Evolutionary conservation across 805 yeast genomes (phyloP).

Genomic region (Teunomyces funiuensis): DNA sequence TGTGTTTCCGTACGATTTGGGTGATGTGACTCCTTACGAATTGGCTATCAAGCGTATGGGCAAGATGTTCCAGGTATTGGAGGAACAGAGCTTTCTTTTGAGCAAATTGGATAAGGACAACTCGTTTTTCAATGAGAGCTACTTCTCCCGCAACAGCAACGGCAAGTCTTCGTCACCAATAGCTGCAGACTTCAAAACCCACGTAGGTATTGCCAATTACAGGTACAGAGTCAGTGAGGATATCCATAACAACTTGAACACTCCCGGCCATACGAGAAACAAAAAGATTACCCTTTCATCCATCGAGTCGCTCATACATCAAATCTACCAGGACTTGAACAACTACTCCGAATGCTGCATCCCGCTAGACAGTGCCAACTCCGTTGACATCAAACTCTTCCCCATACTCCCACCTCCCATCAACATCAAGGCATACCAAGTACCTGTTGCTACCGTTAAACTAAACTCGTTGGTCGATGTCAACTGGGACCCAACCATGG

Average conservation of each 20-base stretch:
- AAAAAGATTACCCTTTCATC: slow-evolving; percentile 36
- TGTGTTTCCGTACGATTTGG: slow-evolving; percentile 72
- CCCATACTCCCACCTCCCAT: slow-evolving; percentile 85
- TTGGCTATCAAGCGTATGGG: slow-evolving; percentile 82
- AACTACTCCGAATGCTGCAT: slow-evolving; percentile 95
- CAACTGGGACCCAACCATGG: slow-evolving; percentile 97
- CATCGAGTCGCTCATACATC: slow-evolving; percentile 78
- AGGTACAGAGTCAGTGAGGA: slow-evolving; percentile 5
- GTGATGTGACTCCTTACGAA: slow-evolving; percentile 84
- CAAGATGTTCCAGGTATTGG: slow-evolving; percentile 83
- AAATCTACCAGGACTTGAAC: slow-evolving; percentile 90
- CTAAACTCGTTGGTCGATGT: slow-evolving; percentile 74
- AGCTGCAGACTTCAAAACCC: neutral
- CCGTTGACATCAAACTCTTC: slow-evolving; percentile 90
- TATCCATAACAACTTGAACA: slow-evolving; percentile 10
- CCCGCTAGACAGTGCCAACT: slow-evolving; percentile 85
- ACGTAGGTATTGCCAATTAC: slow-evolving; percentile 1
- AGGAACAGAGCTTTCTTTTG: slow-evolving; percentile 79
- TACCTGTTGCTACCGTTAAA: slow-evolving; percentile 86
- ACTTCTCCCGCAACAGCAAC: neutral
- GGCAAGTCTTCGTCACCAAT: neutral
- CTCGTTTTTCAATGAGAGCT: slow-evolving; percentile 37
- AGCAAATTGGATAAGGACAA: slow-evolving; percentile 49
- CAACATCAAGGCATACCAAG: slow-evolving; percentile 74
- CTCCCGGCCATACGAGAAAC: slow-evolving; percentile 38